Conservation (phyloP, 2,329 filamentous ascomycete species). For the Trichoderma polysporum region DNA sequence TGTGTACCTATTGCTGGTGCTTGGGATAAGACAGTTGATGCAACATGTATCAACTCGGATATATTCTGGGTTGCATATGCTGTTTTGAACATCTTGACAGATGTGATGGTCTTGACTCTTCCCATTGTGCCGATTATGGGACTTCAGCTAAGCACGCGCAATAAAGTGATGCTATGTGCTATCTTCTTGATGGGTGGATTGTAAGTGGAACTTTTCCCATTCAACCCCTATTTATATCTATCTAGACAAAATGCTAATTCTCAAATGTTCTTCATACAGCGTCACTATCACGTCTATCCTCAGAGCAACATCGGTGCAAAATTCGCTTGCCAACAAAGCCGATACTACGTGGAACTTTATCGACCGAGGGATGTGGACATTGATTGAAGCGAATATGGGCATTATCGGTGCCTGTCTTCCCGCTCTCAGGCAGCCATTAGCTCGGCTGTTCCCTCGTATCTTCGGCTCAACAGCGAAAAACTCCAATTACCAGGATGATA, state of each 20-base stretch:
- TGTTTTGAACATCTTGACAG: constrained; percentile 40
- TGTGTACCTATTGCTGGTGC: constrained; percentile 45
- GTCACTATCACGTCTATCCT: constrained; percentile 39
- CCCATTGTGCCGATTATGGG: constrained; percentile 37
- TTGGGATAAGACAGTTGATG: constrained; percentile 41
- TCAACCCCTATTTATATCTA: not conserved
- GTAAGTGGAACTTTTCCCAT: constrained; percentile 29
- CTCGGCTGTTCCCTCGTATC: constrained; percentile 22
- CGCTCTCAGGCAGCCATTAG: constrained; percentile 25
- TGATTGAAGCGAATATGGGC: constrained; percentile 40
- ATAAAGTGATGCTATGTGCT: constrained; percentile 37
- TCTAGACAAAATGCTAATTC: not conserved
- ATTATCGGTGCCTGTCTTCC: constrained; percentile 41
- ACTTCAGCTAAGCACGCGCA: constrained; percentile 33
- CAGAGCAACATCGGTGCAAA: constrained; percentile 37
- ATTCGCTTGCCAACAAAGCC: constrained; percentile 33
- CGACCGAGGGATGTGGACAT: constrained; percentile 34
- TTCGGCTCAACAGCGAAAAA: constrained; percentile 24
- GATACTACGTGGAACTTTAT: constrained; percentile 33
- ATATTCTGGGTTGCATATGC: constrained; percentile 47
- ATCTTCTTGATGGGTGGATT: constrained; percentile 40
- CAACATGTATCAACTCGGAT: constrained; percentile 43
- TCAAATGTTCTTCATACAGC: constrained; percentile 6
- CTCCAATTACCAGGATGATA: constrained; percentile 14
- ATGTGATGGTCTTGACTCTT: constrained; percentile 38